These are phyloP conservation scores for Ceratocystiopsis minuta DNA, from an alignment of 2,329 filamentous ascomycete genomes.

Conservation along the genomic window DNA sequence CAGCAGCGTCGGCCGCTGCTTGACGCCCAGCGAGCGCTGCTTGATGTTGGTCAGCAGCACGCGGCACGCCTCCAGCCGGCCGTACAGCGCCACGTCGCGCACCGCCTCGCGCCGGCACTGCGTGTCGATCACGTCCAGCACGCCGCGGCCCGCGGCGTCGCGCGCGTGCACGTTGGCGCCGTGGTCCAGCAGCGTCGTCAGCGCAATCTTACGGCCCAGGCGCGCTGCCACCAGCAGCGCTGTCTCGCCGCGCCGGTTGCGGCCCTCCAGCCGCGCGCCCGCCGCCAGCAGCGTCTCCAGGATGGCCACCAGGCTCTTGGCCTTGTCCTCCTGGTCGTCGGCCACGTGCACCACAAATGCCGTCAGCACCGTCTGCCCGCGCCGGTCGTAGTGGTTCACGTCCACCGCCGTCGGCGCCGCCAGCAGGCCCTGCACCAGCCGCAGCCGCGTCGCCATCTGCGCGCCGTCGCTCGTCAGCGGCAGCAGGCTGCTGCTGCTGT, in stretches of 20 bases:
- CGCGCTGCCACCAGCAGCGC: constrained; percentile 35
- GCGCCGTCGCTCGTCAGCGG: constrained; percentile 8
- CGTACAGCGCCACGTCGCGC: constrained; percentile 14
- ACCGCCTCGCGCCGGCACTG: constrained; percentile 10
- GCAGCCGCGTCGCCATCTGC: constrained; percentile 12
- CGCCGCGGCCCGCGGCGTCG: constrained; percentile 15
- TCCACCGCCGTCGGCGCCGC: constrained; percentile 23
- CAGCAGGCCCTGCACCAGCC: constrained; percentile 14
- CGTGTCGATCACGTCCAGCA: constrained; percentile 15
- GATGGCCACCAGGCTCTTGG: constrained; percentile 24
- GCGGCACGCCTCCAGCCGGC: constrained; percentile 16
- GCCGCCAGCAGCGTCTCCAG: constrained; percentile 23
- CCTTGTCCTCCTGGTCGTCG: constrained; percentile 31
- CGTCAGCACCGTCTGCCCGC: constrained; percentile 37
- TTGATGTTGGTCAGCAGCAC: constrained; percentile 15
- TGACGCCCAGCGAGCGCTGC: constrained; percentile 14
- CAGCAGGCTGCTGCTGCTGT: constrained; percentile 3
- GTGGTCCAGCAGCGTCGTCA: constrained; percentile 22
- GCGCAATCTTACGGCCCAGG: constrained; percentile 32
- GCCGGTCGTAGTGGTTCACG: constrained; percentile 32
- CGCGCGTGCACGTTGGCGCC: constrained; percentile 18
- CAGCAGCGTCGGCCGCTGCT: constrained; percentile 7
- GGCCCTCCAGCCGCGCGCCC: constrained; percentile 28
- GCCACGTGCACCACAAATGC: constrained; percentile 31
- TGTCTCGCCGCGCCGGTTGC: constrained; percentile 36